These are phyloP conservation scores for Leccinum uliginosum DNA, from an alignment of 768 basidiomycete species.

Conservation along the genomic window DNA sequence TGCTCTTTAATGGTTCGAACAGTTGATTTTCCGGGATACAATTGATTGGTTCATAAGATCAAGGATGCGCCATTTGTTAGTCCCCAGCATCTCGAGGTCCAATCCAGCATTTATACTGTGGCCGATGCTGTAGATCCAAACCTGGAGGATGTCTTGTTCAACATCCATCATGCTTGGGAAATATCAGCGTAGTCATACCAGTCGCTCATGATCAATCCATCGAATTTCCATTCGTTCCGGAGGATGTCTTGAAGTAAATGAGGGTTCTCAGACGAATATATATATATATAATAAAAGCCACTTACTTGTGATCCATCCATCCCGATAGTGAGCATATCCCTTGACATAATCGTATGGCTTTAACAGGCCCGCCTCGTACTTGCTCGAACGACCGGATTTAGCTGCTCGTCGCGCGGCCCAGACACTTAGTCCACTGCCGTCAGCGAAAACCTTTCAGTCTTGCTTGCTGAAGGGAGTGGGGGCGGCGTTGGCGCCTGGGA, in stretches of 20 bases:
- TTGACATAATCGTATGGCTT: slow-evolving; percentile 97
- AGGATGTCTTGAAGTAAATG: slow-evolving; percentile 57
- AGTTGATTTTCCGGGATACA: slow-evolving; percentile 57
- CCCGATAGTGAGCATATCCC: slow-evolving; percentile 86
- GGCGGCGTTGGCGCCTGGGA: slow-evolving; percentile 38
- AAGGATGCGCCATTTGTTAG: slow-evolving; percentile 71
- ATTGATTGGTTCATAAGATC: slow-evolving; percentile 62
- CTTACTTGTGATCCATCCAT: slow-evolving; percentile 93
- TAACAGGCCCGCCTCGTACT: slow-evolving; percentile 92
- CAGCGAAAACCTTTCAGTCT: slow-evolving; percentile 63
- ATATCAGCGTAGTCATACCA: slow-evolving; percentile 43
- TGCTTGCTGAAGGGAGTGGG: slow-evolving; percentile 61
- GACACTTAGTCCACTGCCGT: slow-evolving; percentile 94
- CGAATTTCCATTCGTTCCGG: slow-evolving; percentile 68
- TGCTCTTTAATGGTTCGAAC: slow-evolving; percentile 60
- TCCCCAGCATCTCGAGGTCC: slow-evolving; percentile 78
- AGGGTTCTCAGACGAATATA: slow-evolving; percentile 62
- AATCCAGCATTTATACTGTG: slow-evolving; percentile 68
- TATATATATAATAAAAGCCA: too few species aligned
- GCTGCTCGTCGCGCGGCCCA: slow-evolving; percentile 83
- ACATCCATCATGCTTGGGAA: not conserved
- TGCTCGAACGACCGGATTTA: slow-evolving; percentile 87
- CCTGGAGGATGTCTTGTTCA: slow-evolving; percentile 33
- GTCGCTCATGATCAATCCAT: slow-evolving; percentile 78
- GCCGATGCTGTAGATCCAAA: slow-evolving; percentile 70